Conservation (phyloP, 257 asterid species). For the Nicotiana tabacum region DNA sequence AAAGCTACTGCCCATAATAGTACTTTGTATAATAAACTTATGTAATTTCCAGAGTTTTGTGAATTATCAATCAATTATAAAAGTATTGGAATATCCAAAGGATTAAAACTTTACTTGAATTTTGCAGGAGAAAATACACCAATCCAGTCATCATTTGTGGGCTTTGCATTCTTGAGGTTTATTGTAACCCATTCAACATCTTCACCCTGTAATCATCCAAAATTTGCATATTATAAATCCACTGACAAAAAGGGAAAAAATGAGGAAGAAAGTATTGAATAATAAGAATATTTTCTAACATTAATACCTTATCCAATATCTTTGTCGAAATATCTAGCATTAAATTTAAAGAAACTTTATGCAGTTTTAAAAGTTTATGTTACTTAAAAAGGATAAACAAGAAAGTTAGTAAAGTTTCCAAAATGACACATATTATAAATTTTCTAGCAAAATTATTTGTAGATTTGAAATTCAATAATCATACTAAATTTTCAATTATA, state of each 20-base stretch:
- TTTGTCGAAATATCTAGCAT: no score
- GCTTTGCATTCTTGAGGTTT: slow-evolving; percentile 26
- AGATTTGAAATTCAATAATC: no score
- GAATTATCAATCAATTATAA: background rate
- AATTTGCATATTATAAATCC: background rate
- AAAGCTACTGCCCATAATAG: no score
- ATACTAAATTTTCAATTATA: no score
- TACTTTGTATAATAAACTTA: background rate
- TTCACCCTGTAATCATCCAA: slow-evolving; percentile 25
- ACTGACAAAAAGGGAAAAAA: background rate
- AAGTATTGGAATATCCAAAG: slow-evolving; percentile 12
- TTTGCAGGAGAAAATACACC: slow-evolving; percentile 24
- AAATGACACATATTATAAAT: no score
- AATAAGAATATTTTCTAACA: background rate
- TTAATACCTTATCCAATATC: no score
- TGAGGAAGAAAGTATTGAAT: background rate
- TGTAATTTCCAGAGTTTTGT: background rate
- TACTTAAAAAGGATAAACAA: no score
- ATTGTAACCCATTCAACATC: slow-evolving; percentile 40
- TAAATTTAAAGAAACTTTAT: no score
- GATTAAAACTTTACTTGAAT: slow-evolving; percentile 26
- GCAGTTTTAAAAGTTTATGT: no score
- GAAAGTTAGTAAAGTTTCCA: no score
- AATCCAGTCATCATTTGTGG: slow-evolving; percentile 43
- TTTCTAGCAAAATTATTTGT: no score